Base-by-base conservation (phyloP, 768 basidiomycete species). In the Lactifluus echinatus region DNA sequence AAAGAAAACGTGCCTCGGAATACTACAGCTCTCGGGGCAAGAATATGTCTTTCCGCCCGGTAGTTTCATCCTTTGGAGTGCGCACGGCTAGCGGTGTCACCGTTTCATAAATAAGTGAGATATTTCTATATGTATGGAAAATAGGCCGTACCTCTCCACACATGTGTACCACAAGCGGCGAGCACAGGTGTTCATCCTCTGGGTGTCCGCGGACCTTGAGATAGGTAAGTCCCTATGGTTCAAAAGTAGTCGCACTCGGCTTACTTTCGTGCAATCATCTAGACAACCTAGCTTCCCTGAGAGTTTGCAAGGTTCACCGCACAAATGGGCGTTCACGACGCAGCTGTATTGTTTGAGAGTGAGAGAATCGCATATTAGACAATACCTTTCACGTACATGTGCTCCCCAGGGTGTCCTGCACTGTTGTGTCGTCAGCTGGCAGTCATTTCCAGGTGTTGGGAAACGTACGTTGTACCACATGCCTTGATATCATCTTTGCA, bases 391-490 rank as follows among this genome's bases (percentile, higher is more conserved):
- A 47, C 76, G 50, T 65, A 82, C 83, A 81, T 73, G 59, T 84
- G 82, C 8, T 69, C 71, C 15, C 79, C 80, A 23, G 74, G 66
- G 56, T 84, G 82, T 0, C 83, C 83, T 28, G 81, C 82, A n/a
- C 81, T 83, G 57, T 29, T 5, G 2, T 21, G 2, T 2, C 26
- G 15, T 33, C 2, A 48, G 55, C 28, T 3, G 8, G 26, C 7
- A n/a, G 23, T 29, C 36, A 45, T 19, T 19, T 23, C 8, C 24
- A 10, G 29, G 12, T 8, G 15, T 37, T 5, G 11, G 6, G 23
- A 2, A 8, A 71, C 80, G 47, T 63, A 82, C 81, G 70, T 71
- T 62, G 77, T 71, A 15, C 76, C 73, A 65, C 82, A 84, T 2
- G 61, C 19, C 51, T 67, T 71, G 12, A 5, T 8, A 7, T 52